These are phyloP conservation scores for Candida caryicola DNA, from an alignment of 805 yeast genomes.

Conservation along the genomic window DNA sequence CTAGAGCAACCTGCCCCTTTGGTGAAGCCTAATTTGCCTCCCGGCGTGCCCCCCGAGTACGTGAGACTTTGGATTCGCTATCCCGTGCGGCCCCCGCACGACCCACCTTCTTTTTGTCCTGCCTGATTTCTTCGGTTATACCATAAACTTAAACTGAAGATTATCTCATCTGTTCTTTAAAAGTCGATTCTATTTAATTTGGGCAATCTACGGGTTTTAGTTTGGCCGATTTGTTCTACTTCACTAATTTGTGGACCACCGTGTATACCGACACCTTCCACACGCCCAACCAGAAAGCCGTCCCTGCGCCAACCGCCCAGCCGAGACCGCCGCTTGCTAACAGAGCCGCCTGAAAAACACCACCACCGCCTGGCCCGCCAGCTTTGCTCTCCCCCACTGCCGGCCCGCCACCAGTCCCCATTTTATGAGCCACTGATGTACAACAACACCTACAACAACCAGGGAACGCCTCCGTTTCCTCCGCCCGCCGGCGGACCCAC, in stretches of 20 bases:
- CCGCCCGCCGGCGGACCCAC: not conserved
- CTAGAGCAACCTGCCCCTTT: too few species aligned
- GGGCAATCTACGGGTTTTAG: too few species aligned
- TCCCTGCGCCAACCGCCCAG: not conserved
- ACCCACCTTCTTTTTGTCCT: too few species aligned
- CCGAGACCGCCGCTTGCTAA: not conserved
- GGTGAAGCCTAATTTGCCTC: too few species aligned
- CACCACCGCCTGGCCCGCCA: not conserved
- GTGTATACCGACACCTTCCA: not conserved
- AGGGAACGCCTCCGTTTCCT: not conserved
- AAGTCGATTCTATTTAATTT: too few species aligned
- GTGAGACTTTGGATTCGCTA: too few species aligned
- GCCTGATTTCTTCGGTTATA: too few species aligned
- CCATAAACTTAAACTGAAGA: too few species aligned
- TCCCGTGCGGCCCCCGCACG: too few species aligned
- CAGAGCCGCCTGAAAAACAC: not conserved
- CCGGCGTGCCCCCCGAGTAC: too few species aligned
- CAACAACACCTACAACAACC: not conserved
- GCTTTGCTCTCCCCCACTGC: not conserved
- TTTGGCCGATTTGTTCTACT: not conserved
- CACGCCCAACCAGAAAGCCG: not conserved
- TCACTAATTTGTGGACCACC: not conserved
- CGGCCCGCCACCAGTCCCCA: not conserved
- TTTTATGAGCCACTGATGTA: conserved; percentile 1
- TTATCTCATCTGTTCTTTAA: too few species aligned